Percentiles rank a stretch among this genome's conserved stretches.
Conservation (phyloP, 2,329 filamentous ascomycete species). For the Hawksworthiomyces lignivorus region DNA sequence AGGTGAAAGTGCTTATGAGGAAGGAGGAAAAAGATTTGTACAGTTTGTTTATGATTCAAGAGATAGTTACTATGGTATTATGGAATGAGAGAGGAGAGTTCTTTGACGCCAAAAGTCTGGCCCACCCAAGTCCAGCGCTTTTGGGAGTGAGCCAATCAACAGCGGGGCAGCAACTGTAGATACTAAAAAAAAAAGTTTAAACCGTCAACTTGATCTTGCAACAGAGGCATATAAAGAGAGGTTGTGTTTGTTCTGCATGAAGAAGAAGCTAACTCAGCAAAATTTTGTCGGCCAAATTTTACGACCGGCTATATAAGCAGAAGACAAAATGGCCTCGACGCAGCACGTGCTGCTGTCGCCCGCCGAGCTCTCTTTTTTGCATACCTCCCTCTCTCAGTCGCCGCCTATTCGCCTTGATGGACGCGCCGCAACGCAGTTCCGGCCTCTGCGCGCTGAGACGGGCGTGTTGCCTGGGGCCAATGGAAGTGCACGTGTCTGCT, state of each 20-base stretch:
- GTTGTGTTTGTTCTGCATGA: too few species aligned
- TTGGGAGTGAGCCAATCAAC: constrained; percentile 5
- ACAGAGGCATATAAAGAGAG: too few species aligned
- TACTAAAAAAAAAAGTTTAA: constrained; percentile 8
- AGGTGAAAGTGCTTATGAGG: too few species aligned
- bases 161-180: background rate
- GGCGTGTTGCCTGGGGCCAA: constrained; percentile 84
- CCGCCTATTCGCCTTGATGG: constrained; percentile 88
- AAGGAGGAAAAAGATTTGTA: too few species aligned
- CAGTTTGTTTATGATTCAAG: too few species aligned
- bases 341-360: constrained; percentile 77
- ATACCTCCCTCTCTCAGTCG: constrained; percentile 70
- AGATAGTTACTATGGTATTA: too few species aligned
- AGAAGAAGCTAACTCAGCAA: too few species aligned
- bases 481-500: constrained; percentile 87
- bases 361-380: constrained; percentile 91
- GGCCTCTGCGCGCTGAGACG: constrained; percentile 81
- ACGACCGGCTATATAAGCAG: too few species aligned
- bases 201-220: constrained; percentile 4
- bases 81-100: background rate
- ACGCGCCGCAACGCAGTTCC: constrained; percentile 76
- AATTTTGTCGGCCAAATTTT: too few species aligned
- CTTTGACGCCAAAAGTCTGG: background rate
- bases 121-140: constrained; percentile 4
- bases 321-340: constrained; percentile 61